These are phyloP conservation scores for Talaromyces sp. DNA, from an alignment of 2,329 filamentous ascomycete genomes.

Conservation along the genomic window DNA sequence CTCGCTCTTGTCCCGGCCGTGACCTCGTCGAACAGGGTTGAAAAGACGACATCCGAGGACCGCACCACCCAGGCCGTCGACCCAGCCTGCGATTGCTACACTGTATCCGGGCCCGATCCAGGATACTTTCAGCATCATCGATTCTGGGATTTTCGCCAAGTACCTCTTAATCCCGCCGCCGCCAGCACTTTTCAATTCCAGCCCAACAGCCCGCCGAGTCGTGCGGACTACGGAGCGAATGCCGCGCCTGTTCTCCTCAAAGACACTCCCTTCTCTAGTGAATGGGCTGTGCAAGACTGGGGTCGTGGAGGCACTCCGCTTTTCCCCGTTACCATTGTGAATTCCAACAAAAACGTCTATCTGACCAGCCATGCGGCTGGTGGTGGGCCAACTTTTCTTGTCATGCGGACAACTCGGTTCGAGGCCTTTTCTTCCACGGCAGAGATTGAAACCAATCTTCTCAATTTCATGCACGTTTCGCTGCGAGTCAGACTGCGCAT, in stretches of 20 bases:
- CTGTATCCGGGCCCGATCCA: conserved; percentile 38
- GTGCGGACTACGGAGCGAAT: conserved; percentile 5
- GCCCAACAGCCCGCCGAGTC: conserved; percentile 11
- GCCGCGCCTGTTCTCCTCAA: conserved; percentile 26
- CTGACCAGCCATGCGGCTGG: conserved; percentile 25
- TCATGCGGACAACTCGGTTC: conserved; percentile 43
- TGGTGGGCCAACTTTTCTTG: conserved; percentile 37
- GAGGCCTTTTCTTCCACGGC: conserved; percentile 43
- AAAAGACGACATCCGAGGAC: neutral
- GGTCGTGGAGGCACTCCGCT: conserved; percentile 33
- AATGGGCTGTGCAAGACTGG: conserved; percentile 45
- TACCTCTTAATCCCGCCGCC: conserved; percentile 26
- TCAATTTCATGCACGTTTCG: conserved; percentile 45
- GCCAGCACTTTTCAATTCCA: conserved; percentile 20
- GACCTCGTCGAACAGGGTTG: neutral
- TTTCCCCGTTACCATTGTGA: conserved; percentile 40
- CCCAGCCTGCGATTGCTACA: conserved; percentile 43
- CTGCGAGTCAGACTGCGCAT: conserved; percentile 46
- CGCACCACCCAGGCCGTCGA: neutral
- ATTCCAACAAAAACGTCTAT: conserved; percentile 46
- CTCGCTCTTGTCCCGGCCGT: neutral
- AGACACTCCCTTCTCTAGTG: conserved; percentile 27
- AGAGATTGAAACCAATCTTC: conserved; percentile 44
- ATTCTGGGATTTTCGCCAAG: conserved; percentile 49
- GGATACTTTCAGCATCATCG: conserved; percentile 49